Evolutionary conservation across 257 asterid genomes (phyloP), one percentile per base, ranked within the genome.

Genomic region (Fraxinus excelsior): DNA sequence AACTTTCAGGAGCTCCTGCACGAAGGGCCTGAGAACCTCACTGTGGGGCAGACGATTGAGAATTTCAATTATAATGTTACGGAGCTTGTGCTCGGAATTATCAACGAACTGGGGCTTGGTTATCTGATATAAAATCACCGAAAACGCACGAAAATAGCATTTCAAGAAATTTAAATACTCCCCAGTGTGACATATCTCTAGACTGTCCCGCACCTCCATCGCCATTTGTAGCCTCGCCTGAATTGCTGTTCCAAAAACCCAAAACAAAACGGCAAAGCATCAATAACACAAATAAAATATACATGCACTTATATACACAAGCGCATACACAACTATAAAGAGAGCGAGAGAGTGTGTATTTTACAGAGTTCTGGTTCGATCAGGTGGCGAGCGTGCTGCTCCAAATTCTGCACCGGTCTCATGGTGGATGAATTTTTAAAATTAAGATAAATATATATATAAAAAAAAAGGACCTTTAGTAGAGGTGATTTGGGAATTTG

Each of bases 171-270:
- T 93, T 78, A 96, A 87, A 84, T 96, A 96, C 90, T 96, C 99
- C 89, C 98, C 99, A 4, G 99, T 93, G 85, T 96, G 99, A 77
- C 98, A 93, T 80, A 96, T 96, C 88, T 96, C 99, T 84, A 96
- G 86, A 82, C 99, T 96, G 80, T 96, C 99, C 90, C 96, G 90
- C 8, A 96, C 98, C 93, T 96, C 99, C 97, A 89, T 90, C 10
- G 91, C 99, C 97, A 96, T 88, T 86, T 90, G 99, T 72, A 96
- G 83, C 88, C 98, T 88, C 73, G 91, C 69, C 81, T 89, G 91
- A 77, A 96, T 96, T 73, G 94, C 99, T 96, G 96, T 77, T 80
- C 46, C 76, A 80, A 49, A 64, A 38, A 21, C 58, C 58, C 58
- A 67, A 44, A 16, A 32, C 12, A 21, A 29, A 68, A 53, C 9